A percentile compares a stretch with the other conserved stretches of the same genome.
phyloP scores from a whole-genome alignment of 1,284 basidiomycete species.

The Tilletia setariae region DNA sequence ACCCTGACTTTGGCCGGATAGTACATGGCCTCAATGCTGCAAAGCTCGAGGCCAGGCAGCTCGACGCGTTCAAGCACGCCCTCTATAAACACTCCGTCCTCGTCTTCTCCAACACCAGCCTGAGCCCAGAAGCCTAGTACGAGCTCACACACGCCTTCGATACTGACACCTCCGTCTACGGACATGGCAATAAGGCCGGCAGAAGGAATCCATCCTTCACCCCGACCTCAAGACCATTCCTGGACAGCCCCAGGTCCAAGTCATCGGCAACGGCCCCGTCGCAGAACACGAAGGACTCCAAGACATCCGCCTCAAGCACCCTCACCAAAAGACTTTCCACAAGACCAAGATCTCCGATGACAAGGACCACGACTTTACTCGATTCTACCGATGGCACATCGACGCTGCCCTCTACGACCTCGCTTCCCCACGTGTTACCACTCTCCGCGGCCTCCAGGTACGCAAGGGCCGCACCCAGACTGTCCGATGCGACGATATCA shows the following conservation, averaged over 20 bases:
- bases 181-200: conserved; percentile 35
- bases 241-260: conserved; percentile 50
- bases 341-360: conserved; percentile 72
- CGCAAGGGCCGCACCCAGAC: conserved; percentile 69
- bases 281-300: conserved; percentile 25
- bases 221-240: conserved; percentile 55
- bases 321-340: conserved; percentile 84
- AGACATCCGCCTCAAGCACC: conserved; percentile 62
- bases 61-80: conserved; percentile 30
- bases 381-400: conserved; percentile 78
- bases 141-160: conserved; percentile 39
- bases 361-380: conserved; percentile 69
- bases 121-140: conserved; percentile 43
- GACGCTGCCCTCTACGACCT: conserved; percentile 83
- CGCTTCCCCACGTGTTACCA: conserved; percentile 75
- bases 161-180: conserved; percentile 28
- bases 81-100: conserved; percentile 50
- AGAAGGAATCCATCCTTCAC: conserved; percentile 43
- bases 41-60: conserved; percentile 15
- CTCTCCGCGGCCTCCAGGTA: conserved; percentile 74
- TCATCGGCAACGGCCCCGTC: conserved; percentile 52
- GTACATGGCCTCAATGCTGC: conserved; percentile 19
- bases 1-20: not conserved
- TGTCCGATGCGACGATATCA: conserved; percentile 81
- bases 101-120: conserved; percentile 41